A percentile compares a stretch with the other conserved stretches of the same genome.
phyloP scores from a whole-genome alignment of 2,329 filamentous ascomycete genomes.

The Calonectria montana region DNA sequence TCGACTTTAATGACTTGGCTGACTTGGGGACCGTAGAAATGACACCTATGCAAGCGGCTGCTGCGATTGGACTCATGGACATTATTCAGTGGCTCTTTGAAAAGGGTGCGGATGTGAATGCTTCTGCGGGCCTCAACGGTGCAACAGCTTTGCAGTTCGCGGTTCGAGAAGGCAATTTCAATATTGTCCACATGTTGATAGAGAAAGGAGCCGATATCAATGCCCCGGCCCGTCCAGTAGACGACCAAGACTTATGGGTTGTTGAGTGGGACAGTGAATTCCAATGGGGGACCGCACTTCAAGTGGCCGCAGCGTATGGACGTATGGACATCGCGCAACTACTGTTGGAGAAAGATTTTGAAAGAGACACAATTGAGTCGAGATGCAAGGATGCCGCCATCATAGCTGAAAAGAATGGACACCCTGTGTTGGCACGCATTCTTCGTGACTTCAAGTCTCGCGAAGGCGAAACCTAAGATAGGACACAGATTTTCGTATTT shows the following conservation, averaged over 20 bases:
- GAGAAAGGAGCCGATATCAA: background rate
- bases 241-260: no score
- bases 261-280: no score
- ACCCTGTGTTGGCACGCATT: background rate
- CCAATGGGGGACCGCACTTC: background rate
- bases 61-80: background rate
- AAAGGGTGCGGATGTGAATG: background rate
- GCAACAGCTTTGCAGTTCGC: background rate
- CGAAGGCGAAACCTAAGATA: no score
- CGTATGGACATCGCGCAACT: slow-evolving; percentile 6
- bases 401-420: background rate
- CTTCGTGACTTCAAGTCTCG: background rate
- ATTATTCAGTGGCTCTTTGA: background rate
- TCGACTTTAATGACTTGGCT: background rate
- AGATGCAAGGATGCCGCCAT: background rate
- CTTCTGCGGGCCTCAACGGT: background rate
- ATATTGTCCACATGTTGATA: background rate
- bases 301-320: background rate
- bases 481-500: no score
- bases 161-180: background rate
- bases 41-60: background rate
- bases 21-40: fast-evolving
- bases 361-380: background rate
- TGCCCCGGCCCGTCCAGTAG: background rate
- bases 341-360: background rate